Evolutionary conservation across 2,329 filamentous ascomycete genomes (phyloP).

Genomic region (Penicillium occitanis): DNA sequence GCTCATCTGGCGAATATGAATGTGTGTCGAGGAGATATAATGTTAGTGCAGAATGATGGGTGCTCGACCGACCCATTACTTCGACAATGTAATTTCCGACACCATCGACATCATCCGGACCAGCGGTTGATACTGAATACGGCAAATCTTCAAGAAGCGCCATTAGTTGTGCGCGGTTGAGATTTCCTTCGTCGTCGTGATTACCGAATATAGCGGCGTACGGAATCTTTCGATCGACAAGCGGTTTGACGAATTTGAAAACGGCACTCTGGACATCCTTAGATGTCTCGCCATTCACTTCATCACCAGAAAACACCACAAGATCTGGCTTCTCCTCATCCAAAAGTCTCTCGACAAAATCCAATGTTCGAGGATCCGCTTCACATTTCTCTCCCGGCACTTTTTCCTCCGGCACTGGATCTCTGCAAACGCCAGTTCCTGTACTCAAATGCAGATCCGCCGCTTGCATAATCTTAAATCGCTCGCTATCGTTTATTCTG

Average conservation of each 20-base stretch:
- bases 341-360: conserved; percentile 79
- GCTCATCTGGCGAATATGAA: conserved; percentile 85
- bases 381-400: conserved; percentile 74
- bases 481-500: conserved; percentile 81
- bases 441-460: conserved; percentile 95
- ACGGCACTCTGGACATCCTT: conserved; percentile 90
- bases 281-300: conserved; percentile 90
- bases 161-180: conserved; percentile 79
- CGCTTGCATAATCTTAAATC: conserved; percentile 96
- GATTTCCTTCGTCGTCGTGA: conserved; percentile 87
- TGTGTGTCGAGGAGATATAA: conserved; percentile 96
- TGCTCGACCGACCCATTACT: conserved; percentile 74
- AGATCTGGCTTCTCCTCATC: conserved; percentile 94
- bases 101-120: conserved; percentile 79
- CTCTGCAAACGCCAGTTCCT: conserved; percentile 78
- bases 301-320: conserved; percentile 87
- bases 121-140: conserved; percentile 81
- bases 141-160: conserved; percentile 79
- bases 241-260: conserved; percentile 84
- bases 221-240: conserved; percentile 84
- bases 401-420: conserved; percentile 73
- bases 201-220: conserved; percentile 96
- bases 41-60: conserved; percentile 84
- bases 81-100: conserved; percentile 95
- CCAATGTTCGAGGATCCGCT: conserved; percentile 85